A percentile compares a stretch with the other conserved stretches of the same genome.
These are phyloP conservation scores for Solanum dulcamara DNA, from an alignment of 257 asterid species.

Conservation along the genomic window DNA sequence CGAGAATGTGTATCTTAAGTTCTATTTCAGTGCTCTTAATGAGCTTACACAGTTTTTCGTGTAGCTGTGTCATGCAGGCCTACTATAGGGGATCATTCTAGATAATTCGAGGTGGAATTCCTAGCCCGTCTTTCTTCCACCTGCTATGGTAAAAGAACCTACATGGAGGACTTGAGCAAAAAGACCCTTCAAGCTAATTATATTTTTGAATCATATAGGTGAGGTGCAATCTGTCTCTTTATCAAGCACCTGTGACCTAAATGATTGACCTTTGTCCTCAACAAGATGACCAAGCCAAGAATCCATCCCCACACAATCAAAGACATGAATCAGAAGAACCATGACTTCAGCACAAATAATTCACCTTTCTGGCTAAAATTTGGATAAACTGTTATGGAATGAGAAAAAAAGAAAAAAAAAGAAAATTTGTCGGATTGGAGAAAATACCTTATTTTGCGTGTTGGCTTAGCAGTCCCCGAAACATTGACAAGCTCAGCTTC, in stretches of 20 bases:
- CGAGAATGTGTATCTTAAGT: not conserved
- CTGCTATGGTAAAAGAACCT: not conserved
- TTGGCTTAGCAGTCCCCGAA: slow-evolving; percentile 73
- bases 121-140: not conserved
- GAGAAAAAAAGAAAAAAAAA: not conserved
- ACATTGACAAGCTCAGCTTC: slow-evolving; percentile 95
- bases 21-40: not conserved
- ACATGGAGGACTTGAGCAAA: not conserved
- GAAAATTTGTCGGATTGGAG: not conserved
- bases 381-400: not conserved
- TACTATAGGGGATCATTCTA: not conserved
- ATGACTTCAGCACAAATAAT: not conserved
- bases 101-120: not conserved
- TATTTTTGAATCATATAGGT: not conserved
- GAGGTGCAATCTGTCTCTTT: not conserved
- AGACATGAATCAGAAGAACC: not conserved
- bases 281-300: not conserved
- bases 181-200: not conserved
- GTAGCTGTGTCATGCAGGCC: not conserved
- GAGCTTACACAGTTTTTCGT: not conserved
- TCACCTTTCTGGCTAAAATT: not conserved
- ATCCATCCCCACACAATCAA: not conserved
- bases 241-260: not conserved
- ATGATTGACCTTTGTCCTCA: not conserved
- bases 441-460: slow-evolving; percentile 86